phyloP scores from a whole-genome alignment of 2,329 filamentous ascomycete genomes.

The Coleophoma cylindrospora region DNA sequence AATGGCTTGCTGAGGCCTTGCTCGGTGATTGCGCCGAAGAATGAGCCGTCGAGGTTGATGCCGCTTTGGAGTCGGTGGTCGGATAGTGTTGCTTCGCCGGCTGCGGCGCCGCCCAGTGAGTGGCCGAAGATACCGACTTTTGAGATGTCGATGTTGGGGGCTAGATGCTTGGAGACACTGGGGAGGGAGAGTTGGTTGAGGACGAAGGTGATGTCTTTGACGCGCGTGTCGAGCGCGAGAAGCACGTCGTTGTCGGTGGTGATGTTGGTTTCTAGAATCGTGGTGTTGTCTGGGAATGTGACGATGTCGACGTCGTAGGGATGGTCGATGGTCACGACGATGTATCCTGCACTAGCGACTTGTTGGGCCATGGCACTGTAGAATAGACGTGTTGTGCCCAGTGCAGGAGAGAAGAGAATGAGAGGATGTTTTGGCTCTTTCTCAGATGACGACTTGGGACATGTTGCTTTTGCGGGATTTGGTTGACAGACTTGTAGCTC shows the following conservation, averaged over 20 bases:
- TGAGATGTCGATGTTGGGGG: constrained; percentile 18
- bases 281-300: constrained; percentile 24
- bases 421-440: constrained; percentile 15
- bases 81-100: constrained; percentile 24
- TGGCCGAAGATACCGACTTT: constrained; percentile 27
- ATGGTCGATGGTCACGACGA: constrained; percentile 29
- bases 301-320: constrained; percentile 29
- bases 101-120: constrained; percentile 28
- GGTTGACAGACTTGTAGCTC: constrained; percentile 15
- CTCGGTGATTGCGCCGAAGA: constrained; percentile 22
- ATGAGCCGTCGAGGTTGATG: constrained; percentile 32
- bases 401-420: constrained; percentile 28
- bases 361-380: constrained; percentile 26
- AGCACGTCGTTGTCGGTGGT: constrained; percentile 6
- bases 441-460: too few species aligned
- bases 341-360: constrained; percentile 28
- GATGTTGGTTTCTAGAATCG: constrained; percentile 10
- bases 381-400: constrained; percentile 21
- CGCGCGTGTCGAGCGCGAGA: constrained; percentile 11
- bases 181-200: constrained; percentile 13
- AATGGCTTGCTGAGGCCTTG: constrained; percentile 24
- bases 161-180: not conserved
- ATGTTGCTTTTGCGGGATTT: not conserved
- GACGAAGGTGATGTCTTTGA: constrained; percentile 19
- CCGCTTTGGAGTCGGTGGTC: constrained; percentile 28